Evolutionary conservation across 179 eudicot species (phyloP), one percentile per base, ranked within the genome.

Genomic region (Sideroxylon spinosum): DNA sequence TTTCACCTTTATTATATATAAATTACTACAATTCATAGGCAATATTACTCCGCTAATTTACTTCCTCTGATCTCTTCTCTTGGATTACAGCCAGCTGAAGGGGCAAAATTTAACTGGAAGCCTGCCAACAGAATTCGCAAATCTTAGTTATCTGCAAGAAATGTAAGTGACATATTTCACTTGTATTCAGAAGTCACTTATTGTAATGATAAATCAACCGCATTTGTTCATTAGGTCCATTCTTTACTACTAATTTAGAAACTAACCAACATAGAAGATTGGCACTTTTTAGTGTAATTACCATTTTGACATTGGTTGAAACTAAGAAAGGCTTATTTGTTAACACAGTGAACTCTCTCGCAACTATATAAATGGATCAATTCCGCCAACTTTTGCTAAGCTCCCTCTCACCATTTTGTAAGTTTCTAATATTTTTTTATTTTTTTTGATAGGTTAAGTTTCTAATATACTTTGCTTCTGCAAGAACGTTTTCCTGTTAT

Each of bases 311-410:
- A 68, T 59, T 70, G 37, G 11, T 19, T 4, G 63, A 13, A 71
- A 61, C 26, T 57, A n/a, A 60, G 53, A 48, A 10, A 26, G 16
- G 13, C 14, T 28, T 74, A 16, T 17, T 62, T 53, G 26, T 72
- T 25, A 49, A 68, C 71, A 3, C 87, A 92, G 97, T 70, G 93
- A 91, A 68, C 88, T 93, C 53, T 32, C 88, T 19, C 87, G 88
- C 60, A 93, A 93, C 85, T 85, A 85, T 75, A 75, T 93, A 61
- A 80, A 80, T 80, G 98, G 98, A 66, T 79, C 86, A 22, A 88
- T 93, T 76, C 97, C 97, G 17, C 22, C 83, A 44, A 75, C 78
- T 57, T 82, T 86, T 53, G 75, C 88, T 49, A 86, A 78, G 80
- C 85, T 86, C 53, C 91, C 90, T 8, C 81, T 90, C 67, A 73